phyloP scores from a whole-genome alignment of 2,329 filamentous ascomycete species.

The Purpureocillium lavendulum region DNA sequence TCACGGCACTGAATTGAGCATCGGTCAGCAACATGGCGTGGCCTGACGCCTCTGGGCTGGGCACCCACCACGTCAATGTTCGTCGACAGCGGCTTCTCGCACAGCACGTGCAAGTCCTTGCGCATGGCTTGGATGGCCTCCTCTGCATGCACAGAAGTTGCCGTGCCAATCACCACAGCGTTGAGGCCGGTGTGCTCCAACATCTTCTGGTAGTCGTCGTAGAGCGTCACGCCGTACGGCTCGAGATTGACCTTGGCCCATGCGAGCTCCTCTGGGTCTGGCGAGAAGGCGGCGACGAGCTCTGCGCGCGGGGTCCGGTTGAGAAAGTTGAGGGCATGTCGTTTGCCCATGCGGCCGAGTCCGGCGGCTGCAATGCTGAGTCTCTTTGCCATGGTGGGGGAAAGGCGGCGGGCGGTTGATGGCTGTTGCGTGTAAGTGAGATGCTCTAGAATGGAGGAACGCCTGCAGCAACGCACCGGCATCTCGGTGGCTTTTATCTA shows the following conservation, averaged over 20 bases:
- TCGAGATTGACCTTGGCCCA: conserved; percentile 36
- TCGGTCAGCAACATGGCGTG: conserved; percentile 26
- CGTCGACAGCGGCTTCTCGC: conserved; percentile 53
- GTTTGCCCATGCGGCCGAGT: conserved; percentile 43
- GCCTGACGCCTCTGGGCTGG: too few species aligned
- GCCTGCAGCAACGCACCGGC: too few species aligned
- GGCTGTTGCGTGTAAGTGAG: too few species aligned
- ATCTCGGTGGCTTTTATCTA: too few species aligned
- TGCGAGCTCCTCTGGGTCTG: conserved; percentile 31
- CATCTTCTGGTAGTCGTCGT: conserved; percentile 37
- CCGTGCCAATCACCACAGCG: conserved; percentile 30
- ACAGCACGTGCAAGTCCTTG: conserved; percentile 45
- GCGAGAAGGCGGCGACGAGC: conserved; percentile 40
- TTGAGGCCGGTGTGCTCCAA: conserved; percentile 27
- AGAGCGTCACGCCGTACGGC: conserved; percentile 33
- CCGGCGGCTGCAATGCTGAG: conserved; percentile 38
- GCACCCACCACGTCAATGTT: conserved; percentile 47
- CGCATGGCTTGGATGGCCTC: conserved; percentile 49
- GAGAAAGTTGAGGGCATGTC: conserved; percentile 40
- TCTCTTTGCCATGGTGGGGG: conserved; percentile 1
- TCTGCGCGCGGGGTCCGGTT: conserved; percentile 35
- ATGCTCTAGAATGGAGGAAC: too few species aligned
- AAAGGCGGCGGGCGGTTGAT: too few species aligned
- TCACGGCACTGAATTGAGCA: conserved; percentile 43
- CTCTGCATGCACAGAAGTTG: conserved; percentile 47